Evolutionary conservation across 176 grass and related monocot genomes (phyloP).

Genomic region (Phoenix dactylifera): DNA sequence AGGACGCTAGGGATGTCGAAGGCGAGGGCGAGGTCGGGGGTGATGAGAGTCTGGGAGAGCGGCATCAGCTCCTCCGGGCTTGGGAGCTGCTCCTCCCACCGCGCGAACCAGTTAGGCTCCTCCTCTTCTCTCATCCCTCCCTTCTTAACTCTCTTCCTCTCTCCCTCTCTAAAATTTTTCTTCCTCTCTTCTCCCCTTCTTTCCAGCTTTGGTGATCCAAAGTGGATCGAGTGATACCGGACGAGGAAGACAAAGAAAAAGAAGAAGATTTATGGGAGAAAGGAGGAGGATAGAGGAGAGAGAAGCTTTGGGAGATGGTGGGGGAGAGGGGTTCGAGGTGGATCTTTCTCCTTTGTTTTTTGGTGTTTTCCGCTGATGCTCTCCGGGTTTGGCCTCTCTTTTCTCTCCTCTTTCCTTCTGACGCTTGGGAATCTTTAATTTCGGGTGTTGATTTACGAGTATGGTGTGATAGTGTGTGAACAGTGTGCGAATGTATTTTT

Average conservation of each 20-base stretch:
- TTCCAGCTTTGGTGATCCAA: no score
- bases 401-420: background rate
- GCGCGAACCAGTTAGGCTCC: slow-evolving; percentile 6
- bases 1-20: slow-evolving; percentile 6
- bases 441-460: no score
- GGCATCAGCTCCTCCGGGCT: slow-evolving; percentile 18
- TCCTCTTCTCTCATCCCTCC: slow-evolving; percentile 51
- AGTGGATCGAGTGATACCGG: no score
- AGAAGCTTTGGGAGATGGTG: background rate
- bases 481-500: no score
- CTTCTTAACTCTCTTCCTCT: background rate
- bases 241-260: background rate
- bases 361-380: background rate
- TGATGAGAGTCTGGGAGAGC: slow-evolving; percentile 18
- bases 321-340: background rate
- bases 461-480: no score
- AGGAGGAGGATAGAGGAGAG: background rate
- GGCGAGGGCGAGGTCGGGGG: slow-evolving; percentile 13
- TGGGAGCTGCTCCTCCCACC: slow-evolving; percentile 17
- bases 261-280: background rate
- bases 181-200: background rate
- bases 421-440: background rate
- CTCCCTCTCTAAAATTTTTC: background rate
- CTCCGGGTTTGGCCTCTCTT: background rate
- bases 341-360: slow-evolving; percentile 4